phyloP scores from a whole-genome alignment of 768 basidiomycete genomes.

The Hericium erinaceus region DNA sequence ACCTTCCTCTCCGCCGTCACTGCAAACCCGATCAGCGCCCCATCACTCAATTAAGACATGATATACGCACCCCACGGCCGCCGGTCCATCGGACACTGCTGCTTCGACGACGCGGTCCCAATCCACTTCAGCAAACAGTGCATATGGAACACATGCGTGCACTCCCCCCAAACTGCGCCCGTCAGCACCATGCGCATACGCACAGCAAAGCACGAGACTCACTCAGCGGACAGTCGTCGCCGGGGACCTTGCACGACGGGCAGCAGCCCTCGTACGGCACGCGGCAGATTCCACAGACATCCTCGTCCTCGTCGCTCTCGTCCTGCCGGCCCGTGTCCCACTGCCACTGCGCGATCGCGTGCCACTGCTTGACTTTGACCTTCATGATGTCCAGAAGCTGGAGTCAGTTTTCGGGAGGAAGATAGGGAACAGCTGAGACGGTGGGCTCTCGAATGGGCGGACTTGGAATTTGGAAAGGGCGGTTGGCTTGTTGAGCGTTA shows the following conservation, averaged over 20 bases:
- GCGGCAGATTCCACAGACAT: slow-evolving; percentile 82
- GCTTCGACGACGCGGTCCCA: slow-evolving; percentile 78
- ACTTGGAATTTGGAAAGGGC: not conserved
- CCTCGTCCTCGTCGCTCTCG: slow-evolving; percentile 51
- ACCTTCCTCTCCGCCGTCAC: slow-evolving; percentile 49
- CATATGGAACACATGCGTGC: slow-evolving; percentile 97
- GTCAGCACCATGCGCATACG: not conserved
- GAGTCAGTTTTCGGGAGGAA: not conserved
- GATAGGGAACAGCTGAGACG: not conserved
- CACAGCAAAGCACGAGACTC: slow-evolving; percentile 21
- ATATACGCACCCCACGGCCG: slow-evolving; percentile 73
- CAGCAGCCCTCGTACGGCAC: slow-evolving; percentile 92
- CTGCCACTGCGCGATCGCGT: slow-evolving; percentile 83
- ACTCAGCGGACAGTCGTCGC: slow-evolving; percentile 93
- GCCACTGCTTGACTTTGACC: slow-evolving; percentile 75
- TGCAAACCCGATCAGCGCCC: slow-evolving; percentile 11
- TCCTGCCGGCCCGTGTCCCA: slow-evolving; percentile 52
- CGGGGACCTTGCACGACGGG: slow-evolving; percentile 92
- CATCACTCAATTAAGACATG: not conserved
- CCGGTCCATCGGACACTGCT: slow-evolving; percentile 98
- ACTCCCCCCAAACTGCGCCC: slow-evolving; percentile 90
- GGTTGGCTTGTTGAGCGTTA: not conserved
- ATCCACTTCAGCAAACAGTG: slow-evolving; percentile 98
- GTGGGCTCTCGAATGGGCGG: not conserved
- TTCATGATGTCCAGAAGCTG: slow-evolving; percentile 42